Evolutionary conservation across 2,329 filamentous ascomycete genomes (phyloP).

Genomic region (Podosphaera leucotricha): DNA sequence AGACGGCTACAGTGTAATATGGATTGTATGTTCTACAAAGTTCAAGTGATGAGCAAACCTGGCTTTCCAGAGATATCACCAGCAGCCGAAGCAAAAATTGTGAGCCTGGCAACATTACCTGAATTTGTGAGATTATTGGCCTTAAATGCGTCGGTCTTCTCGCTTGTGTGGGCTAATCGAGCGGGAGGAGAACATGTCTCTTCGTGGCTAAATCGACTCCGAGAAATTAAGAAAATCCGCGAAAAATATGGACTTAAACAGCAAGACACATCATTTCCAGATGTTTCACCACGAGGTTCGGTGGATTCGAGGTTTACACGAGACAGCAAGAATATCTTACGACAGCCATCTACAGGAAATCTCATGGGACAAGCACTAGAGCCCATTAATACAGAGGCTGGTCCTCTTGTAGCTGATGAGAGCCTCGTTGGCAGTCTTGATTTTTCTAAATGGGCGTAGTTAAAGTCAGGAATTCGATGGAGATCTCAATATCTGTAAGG

Average conservation of each 20-base stretch:
- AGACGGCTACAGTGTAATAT: constrained; percentile 24
- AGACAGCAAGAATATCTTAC: constrained; percentile 35
- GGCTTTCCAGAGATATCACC: constrained; percentile 85
- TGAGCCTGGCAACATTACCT: constrained; percentile 61
- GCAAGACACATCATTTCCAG: constrained; percentile 13
- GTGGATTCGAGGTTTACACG: constrained; percentile 23
- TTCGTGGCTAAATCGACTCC: constrained; percentile 69
- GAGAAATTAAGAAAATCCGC: constrained; percentile 62
- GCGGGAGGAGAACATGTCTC: constrained; percentile 65
- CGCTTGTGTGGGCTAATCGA: constrained; percentile 62
- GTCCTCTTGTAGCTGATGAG: constrained; percentile 8
- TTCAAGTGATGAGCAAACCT: constrained; percentile 68
- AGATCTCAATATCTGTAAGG: not conserved
- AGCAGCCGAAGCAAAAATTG: constrained; percentile 68
- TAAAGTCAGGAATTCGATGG: not conserved
- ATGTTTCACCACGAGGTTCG: constrained; percentile 10
- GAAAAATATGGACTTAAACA: constrained; percentile 35
- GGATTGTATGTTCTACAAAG: constrained; percentile 47
- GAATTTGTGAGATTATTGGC: constrained; percentile 72
- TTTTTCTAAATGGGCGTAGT: constrained; percentile 16
- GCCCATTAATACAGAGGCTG: constrained; percentile 27
- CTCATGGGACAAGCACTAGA: constrained; percentile 36
- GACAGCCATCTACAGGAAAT: constrained; percentile 39
- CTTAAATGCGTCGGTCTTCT: constrained; percentile 84
- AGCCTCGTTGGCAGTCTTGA: constrained; percentile 14